These are phyloP conservation scores for Phaffia tasmanica DNA, from an alignment of 768 basidiomycete genomes.

Conservation along the genomic window DNA sequence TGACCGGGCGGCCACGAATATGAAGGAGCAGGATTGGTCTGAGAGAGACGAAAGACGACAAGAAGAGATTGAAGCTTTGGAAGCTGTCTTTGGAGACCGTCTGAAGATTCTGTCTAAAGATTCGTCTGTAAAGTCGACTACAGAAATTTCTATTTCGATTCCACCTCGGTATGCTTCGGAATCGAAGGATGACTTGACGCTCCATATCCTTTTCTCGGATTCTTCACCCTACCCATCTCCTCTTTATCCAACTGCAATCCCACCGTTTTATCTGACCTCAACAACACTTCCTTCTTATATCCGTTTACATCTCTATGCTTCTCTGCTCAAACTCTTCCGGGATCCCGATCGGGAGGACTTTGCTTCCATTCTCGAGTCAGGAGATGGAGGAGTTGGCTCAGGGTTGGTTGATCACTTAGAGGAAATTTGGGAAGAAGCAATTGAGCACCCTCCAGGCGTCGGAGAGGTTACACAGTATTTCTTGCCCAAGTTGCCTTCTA, in stretches of 20 bases:
- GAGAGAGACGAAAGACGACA: slow-evolving; percentile 31
- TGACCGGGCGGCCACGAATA: slow-evolving; percentile 27
- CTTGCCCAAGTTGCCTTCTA: slow-evolving; percentile 35
- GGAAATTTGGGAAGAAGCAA: slow-evolving; percentile 55
- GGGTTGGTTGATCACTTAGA: slow-evolving; percentile 53
- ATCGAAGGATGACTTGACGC: slow-evolving; percentile 39
- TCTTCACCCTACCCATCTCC: slow-evolving; percentile 43
- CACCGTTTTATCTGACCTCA: slow-evolving; percentile 67
- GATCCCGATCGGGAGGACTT: slow-evolving; percentile 41
- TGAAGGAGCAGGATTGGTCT: too few relatives aligned
- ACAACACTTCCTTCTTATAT: slow-evolving; percentile 62
- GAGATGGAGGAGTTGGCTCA: slow-evolving; percentile 60
- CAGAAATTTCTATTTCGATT: slow-evolving; percentile 47
- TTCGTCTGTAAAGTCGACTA: background rate
- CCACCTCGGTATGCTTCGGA: slow-evolving; percentile 39
- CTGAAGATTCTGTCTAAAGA: slow-evolving; percentile 29
- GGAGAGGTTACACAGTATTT: slow-evolving; percentile 55
- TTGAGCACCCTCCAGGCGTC: slow-evolving; percentile 58
- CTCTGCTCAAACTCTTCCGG: slow-evolving; percentile 51
- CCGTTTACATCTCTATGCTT: slow-evolving; percentile 65
- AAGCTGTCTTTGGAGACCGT: slow-evolving; percentile 37
- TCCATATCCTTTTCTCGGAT: slow-evolving; percentile 52
- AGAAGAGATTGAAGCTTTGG: slow-evolving; percentile 39
- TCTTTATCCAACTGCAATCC: slow-evolving; percentile 42
- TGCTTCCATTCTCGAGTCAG: slow-evolving; percentile 48